These are phyloP conservation scores for Sophora flavescens DNA, from an alignment of 306 rosid species.

Conservation along the genomic window DNA sequence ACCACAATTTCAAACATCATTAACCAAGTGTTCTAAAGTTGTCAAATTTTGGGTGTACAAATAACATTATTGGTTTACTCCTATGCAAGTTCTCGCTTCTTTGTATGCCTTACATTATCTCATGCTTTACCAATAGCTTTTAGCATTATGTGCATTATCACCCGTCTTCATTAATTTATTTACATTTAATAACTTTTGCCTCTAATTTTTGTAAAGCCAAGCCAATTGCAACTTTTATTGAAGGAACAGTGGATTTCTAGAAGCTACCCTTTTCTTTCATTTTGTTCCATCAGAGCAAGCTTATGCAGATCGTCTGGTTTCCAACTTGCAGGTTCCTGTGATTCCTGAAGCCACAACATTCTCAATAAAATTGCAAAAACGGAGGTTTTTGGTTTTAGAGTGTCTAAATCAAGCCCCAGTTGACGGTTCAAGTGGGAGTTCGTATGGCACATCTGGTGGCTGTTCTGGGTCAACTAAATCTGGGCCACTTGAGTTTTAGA, in stretches of 20 bases:
- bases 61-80: too few species aligned
- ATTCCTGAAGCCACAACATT: constrained; percentile 81
- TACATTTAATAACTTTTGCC: constrained; percentile 16
- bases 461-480: constrained; percentile 73
- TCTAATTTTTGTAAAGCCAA: not conserved
- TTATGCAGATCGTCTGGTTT: constrained; percentile 19
- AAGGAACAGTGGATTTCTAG: constrained; percentile 8
- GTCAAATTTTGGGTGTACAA: too few species aligned
- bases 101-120: not conserved
- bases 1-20: too few species aligned
- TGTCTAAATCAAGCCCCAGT: constrained; percentile 91
- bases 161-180: not conserved
- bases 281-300: constrained; percentile 13
- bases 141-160: not conserved
- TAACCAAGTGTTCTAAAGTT: too few species aligned
- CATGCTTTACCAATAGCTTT: not conserved
- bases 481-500: constrained; percentile 76
- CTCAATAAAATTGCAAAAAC: constrained; percentile 82
- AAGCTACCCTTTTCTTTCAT: constrained; percentile 3
- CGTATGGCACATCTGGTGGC: constrained; percentile 74
- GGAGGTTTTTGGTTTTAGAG: constrained; percentile 81
- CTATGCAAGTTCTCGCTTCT: not conserved
- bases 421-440: constrained; percentile 78
- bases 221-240: not conserved
- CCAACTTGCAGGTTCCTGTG: constrained; percentile 66